These are phyloP conservation scores for Pichia thaimueangensis DNA, from an alignment of 805 yeast species.

Conservation along the genomic window DNA sequence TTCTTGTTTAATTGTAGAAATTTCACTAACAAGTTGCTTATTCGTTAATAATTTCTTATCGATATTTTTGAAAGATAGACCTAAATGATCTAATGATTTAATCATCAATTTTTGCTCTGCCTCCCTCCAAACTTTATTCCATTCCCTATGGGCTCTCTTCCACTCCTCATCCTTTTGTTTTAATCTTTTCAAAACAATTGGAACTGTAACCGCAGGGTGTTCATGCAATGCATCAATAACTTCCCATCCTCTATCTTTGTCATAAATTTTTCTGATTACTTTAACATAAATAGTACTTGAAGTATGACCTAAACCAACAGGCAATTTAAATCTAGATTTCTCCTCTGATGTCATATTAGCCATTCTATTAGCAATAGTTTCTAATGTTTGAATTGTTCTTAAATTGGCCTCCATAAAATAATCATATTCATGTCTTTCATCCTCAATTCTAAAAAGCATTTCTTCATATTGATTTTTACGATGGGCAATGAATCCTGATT, in stretches of 20 bases:
- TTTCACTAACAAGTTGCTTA: conserved; percentile 84
- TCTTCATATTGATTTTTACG: conserved; percentile 98
- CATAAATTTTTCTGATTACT: conserved; percentile 87
- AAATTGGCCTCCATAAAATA: conserved; percentile 91
- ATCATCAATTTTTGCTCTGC: conserved; percentile 91
- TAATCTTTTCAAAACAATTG: conserved; percentile 83
- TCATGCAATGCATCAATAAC: conserved; percentile 94
- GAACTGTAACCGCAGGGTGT: conserved; percentile 91
- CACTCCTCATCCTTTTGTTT: conserved; percentile 99
- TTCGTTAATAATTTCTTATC: conserved; percentile 89
- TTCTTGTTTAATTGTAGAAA: conserved; percentile 87
- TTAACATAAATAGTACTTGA: conserved; percentile 89
- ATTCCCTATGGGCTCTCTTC: conserved; percentile 96
- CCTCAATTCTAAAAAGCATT: conserved; percentile 88
- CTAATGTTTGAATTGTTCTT: conserved; percentile 91
- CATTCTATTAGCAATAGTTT: conserved; percentile 89
- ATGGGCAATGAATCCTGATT: conserved; percentile 98
- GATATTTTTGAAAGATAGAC: conserved; percentile 92
- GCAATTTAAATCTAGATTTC: conserved; percentile 68
- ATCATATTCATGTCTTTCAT: conserved; percentile 96
- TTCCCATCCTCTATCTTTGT: conserved; percentile 90
- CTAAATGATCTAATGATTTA: conserved; percentile 91
- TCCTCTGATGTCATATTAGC: conserved; percentile 92
- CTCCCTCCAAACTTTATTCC: conserved; percentile 99
- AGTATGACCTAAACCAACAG: conserved; percentile 90